Conservation (phyloP, 768 basidiomycete genomes). For the Clitopilus passeckerianus region DNA sequence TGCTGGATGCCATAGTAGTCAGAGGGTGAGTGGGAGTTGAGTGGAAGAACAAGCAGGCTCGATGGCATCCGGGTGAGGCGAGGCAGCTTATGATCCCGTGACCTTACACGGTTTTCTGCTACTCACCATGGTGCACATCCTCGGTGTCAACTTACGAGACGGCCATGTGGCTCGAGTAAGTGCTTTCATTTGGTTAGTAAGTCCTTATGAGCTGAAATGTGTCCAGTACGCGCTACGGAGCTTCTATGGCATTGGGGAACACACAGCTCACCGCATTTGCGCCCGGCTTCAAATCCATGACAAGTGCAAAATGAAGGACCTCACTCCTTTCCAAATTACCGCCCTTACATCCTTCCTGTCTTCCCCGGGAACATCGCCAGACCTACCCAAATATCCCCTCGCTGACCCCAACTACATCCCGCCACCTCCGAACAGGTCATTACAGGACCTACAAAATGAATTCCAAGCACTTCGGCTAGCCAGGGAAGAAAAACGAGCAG, state of each 20-base stretch:
- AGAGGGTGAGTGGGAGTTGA: neutral
- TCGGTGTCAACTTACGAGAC: constrained; percentile 81
- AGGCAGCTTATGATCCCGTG: constrained; percentile 9
- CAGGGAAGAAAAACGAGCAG: constrained; percentile 25
- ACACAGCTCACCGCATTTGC: constrained; percentile 76
- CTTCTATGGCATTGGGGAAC: constrained; percentile 85
- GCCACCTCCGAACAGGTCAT: constrained; percentile 35
- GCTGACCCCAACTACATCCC: constrained; percentile 50
- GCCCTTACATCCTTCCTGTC: constrained; percentile 93
- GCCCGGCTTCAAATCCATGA: constrained; percentile 92
- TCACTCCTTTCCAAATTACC: constrained; percentile 85
- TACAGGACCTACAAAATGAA: constrained; percentile 33
- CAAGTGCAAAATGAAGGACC: constrained; percentile 70
- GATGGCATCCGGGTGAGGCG: neutral
- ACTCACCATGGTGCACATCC: constrained; percentile 72
- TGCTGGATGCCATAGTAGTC: constrained; percentile 62
- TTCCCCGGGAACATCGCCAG: constrained; percentile 72
- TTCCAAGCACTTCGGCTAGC: constrained; percentile 25
- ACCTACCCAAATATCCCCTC: constrained; percentile 63
- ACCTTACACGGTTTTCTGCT: constrained; percentile 7
- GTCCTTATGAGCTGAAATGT: neutral
- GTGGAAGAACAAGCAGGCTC: too few relatives aligned
- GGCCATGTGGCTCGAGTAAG: constrained; percentile 71
- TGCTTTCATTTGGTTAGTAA: constrained; percentile 15
- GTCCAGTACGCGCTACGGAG: constrained; percentile 80